phyloP scores from a whole-genome alignment of 1,284 basidiomycete species.

The Ustilago crameri region DNA sequence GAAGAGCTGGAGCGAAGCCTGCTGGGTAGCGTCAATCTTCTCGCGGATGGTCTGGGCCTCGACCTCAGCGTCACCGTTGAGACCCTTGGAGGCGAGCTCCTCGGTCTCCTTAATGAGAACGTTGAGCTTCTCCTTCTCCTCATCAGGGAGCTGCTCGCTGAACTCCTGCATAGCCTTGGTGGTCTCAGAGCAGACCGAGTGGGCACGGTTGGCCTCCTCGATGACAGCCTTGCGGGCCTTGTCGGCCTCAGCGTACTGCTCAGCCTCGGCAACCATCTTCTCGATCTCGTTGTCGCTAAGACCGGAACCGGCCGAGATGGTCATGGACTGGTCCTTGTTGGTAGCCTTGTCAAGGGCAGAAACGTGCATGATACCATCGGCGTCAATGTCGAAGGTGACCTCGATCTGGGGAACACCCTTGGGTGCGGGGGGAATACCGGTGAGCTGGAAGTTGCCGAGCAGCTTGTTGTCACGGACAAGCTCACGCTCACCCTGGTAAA shows the following conservation, averaged over 20 bases:
- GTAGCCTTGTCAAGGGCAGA: conserved; percentile 97
- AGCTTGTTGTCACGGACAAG: conserved; percentile 97
- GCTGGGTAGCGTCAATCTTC: conserved; percentile 95
- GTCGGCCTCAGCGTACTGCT: conserved; percentile 79
- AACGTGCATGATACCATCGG: conserved; percentile 97
- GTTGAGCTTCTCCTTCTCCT: conserved; percentile 82
- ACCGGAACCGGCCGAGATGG: conserved; percentile 95
- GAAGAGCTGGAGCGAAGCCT: conserved; percentile 95
- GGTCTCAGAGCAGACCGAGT: conserved; percentile 92
- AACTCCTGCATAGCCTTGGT: conserved; percentile 98
- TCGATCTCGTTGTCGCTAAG: conserved; percentile 96
- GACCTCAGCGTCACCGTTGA: conserved; percentile 82
- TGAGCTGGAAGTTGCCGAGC: conserved; percentile 99
- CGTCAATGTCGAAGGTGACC: conserved; percentile 98
- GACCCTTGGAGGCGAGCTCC: conserved; percentile 90
- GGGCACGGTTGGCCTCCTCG: conserved; percentile 96
- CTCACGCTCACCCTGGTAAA: conserved; percentile 98
- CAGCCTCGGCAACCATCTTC: conserved; percentile 93
- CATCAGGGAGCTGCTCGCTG: conserved; percentile 91
- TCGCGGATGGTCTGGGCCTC: conserved; percentile 88
- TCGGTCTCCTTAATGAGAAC: conserved; percentile 87
- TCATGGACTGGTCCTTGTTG: conserved; percentile 95
- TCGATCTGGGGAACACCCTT: conserved; percentile 99
- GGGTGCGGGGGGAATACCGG: conserved; percentile 95
- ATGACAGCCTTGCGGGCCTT: conserved; percentile 88